A percentile compares a stretch with the other conserved stretches of the same genome.
phyloP scores from a whole-genome alignment of 2,329 filamentous ascomycete species.

The Aspergillus luchuensis region DNA sequence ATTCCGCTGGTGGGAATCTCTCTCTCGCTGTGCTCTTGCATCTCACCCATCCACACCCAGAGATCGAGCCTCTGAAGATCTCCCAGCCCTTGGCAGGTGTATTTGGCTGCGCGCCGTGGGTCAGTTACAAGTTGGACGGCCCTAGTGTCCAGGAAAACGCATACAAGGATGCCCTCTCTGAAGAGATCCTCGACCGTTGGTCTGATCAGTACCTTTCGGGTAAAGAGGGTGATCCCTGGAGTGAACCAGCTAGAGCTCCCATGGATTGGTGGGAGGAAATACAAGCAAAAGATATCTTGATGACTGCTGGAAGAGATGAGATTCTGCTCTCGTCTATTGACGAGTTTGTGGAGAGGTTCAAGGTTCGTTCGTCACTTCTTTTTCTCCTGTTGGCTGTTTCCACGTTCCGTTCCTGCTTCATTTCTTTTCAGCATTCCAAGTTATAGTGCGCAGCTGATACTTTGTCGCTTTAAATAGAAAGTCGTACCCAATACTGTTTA shows the following conservation, averaged over 20 bases:
- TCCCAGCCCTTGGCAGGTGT: constrained; percentile 47
- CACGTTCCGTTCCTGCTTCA: no score
- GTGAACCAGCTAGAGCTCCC: constrained; percentile 51
- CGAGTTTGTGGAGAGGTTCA: constrained; percentile 35
- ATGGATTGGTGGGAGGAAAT: constrained; percentile 56
- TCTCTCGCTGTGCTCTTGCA: constrained; percentile 37
- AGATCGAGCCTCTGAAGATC: constrained; percentile 45
- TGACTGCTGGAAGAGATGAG: constrained; percentile 58
- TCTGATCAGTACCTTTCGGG: constrained; percentile 48
- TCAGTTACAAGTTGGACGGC: constrained; percentile 48
- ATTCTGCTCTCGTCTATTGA: constrained; percentile 48
- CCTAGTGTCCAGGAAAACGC: constrained; percentile 48
- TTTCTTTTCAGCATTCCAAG: no score
- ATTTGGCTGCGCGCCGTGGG: constrained; percentile 60
- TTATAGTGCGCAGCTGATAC: no score
- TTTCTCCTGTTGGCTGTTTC: neutral
- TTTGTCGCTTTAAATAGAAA: constrained; percentile 20
- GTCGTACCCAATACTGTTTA: constrained; percentile 33
- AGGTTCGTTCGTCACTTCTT: constrained; percentile 24
- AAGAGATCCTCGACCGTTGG: constrained; percentile 45
- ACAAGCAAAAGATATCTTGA: constrained; percentile 51
- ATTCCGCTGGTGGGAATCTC: constrained; percentile 47
- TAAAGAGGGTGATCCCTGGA: constrained; percentile 51
- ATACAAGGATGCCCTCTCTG: constrained; percentile 53
- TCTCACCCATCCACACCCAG: constrained; percentile 56